These are phyloP conservation scores for Apiospora sp. DNA, from an alignment of 2,329 filamentous ascomycete genomes.

Conservation along the genomic window DNA sequence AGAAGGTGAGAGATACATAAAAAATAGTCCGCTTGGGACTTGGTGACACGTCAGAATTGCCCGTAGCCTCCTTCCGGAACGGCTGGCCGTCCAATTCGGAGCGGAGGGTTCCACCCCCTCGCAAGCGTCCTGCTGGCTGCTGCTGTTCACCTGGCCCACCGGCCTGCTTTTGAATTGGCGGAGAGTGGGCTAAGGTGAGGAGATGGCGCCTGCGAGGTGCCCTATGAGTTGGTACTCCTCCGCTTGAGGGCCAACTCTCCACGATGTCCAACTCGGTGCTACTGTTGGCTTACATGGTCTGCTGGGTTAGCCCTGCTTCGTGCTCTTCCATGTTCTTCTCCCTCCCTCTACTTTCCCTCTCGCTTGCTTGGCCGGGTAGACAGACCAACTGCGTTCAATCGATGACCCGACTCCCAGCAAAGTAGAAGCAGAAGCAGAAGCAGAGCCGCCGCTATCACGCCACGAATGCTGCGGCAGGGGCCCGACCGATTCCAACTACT, in stretches of 20 bases:
- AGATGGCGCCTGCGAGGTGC: background rate
- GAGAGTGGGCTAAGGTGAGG: background rate
- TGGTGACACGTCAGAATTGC: conserved; percentile 1
- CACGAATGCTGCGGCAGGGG: too few species aligned
- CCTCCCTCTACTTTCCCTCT: background rate
- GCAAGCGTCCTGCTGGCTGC: background rate
- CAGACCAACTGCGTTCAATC: background rate
- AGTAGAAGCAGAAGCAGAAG: background rate
- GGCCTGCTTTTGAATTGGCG: conserved; percentile 15
- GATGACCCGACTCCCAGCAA: background rate
- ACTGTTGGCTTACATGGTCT: background rate
- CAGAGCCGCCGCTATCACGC: too few species aligned
- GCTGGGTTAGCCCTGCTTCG: background rate
- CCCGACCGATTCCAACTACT: too few species aligned
- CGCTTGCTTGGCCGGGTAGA: background rate
- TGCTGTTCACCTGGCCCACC: background rate
- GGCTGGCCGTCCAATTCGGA: conserved; percentile 4
- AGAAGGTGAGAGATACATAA: background rate
- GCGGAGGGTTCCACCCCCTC: conserved; percentile 13
- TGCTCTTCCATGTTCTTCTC: background rate
- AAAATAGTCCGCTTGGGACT: background rate
- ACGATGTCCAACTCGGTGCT: background rate
- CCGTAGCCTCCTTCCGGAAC: background rate
- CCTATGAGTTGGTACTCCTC: conserved; percentile 5
- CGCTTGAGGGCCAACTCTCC: background rate